phyloP scores from a whole-genome alignment of 768 basidiomycete genomes.

The Amanita rubescens region DNA sequence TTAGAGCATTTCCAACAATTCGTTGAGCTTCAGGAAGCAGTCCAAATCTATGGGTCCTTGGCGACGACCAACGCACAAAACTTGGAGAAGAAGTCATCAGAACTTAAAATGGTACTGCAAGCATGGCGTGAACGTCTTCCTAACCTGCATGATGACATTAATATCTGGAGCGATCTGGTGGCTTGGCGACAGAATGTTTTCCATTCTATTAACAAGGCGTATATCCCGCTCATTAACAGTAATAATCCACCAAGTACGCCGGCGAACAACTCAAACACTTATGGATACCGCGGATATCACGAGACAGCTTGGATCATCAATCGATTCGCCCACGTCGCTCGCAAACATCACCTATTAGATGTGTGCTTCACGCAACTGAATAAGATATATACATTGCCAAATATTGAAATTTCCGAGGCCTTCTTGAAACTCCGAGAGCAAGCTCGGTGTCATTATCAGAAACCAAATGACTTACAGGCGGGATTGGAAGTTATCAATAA shows the following conservation, averaged over 20 bases:
- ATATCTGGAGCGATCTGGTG: constrained; percentile 98
- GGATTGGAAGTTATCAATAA: constrained; percentile 99
- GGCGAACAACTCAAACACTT: constrained; percentile 63
- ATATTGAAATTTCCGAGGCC: constrained; percentile 99
- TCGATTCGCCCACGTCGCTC: constrained; percentile 95
- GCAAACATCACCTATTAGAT: constrained; percentile 93
- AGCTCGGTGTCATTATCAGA: constrained; percentile 96
- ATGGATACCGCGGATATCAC: constrained; percentile 94
- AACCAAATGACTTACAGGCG: constrained; percentile 85
- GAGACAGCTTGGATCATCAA: constrained; percentile 99
- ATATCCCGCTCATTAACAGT: constrained; percentile 79
- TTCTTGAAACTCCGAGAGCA: constrained; percentile 98
- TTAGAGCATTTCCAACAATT: constrained; percentile 99
- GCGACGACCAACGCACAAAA: constrained; percentile 82
- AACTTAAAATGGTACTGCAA: constrained; percentile 92
- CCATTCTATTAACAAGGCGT: constrained; percentile 92
- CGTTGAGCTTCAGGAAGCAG: constrained; percentile 94
- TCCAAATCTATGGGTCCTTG: constrained; percentile 88
- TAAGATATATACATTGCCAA: constrained; percentile 97
- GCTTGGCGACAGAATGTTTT: constrained; percentile 99
- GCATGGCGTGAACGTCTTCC: constrained; percentile 97
- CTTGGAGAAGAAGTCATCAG: constrained; percentile 89
- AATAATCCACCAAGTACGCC: constrained; percentile 45
- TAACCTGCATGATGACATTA: constrained; percentile 94
- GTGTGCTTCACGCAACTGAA: constrained; percentile 92